phyloP scores from a whole-genome alignment of 2,329 filamentous ascomycete genomes.

The Epichloe baconii region DNA sequence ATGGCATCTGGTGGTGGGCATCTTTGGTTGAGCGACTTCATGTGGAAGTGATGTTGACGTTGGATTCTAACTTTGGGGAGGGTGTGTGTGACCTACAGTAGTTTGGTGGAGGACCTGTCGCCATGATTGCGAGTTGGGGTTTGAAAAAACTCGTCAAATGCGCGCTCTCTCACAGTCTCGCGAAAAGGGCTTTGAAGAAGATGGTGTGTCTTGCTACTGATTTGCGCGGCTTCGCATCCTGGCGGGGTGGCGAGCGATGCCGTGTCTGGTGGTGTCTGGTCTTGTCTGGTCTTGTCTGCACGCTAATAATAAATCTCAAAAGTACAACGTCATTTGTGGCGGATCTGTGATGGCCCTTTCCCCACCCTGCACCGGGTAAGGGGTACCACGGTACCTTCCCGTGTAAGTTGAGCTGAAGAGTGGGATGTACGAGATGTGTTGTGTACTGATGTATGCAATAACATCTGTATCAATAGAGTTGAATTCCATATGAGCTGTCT shows the following conservation, averaged over 20 bases:
- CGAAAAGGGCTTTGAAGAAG: not conserved
- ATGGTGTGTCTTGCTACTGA: not conserved
- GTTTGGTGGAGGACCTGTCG: slow-evolving; percentile 35
- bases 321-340: slow-evolving; percentile 28
- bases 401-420: too few relatives aligned
- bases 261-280: not conserved
- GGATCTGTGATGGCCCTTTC: slow-evolving; percentile 6
- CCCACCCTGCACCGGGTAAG: too few relatives aligned
- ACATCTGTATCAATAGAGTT: too few relatives aligned
- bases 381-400: too few relatives aligned
- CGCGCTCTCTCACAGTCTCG: not conserved
- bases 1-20: slow-evolving; percentile 45
- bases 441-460: too few relatives aligned
- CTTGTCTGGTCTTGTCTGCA: too few relatives aligned
- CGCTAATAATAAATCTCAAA: not conserved
- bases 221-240: not conserved
- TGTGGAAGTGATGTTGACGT: not conserved
- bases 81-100: slow-evolving; percentile 36
- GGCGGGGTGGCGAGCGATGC: not conserved
- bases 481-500: too few relatives aligned
- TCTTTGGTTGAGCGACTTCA: not conserved
- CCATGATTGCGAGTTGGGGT: slow-evolving; percentile 14
- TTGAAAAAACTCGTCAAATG: not conserved
- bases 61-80: too few relatives aligned
- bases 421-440: too few relatives aligned